Evolutionary conservation across 345 rosid genomes (phyloP).

Genomic region (Murraya paniculata): DNA sequence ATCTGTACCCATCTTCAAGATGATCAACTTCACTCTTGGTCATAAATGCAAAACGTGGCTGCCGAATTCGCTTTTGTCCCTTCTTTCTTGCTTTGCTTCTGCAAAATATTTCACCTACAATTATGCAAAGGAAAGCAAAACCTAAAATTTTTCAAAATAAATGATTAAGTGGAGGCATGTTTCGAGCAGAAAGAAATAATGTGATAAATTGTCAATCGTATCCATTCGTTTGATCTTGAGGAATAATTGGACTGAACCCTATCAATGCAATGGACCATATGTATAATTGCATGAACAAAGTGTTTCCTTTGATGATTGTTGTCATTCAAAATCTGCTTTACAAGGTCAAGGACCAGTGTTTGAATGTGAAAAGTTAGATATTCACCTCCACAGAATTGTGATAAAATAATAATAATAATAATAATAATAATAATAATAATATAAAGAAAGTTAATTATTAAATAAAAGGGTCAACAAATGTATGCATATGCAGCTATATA

Average conservation of each 20-base stretch:
- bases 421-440: background rate
- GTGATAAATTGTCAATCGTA: background rate
- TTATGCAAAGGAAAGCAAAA: slow-evolving; percentile 20
- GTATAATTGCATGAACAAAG: background rate
- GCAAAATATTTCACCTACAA: slow-evolving; percentile 34
- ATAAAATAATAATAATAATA: background rate
- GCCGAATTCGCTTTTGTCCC: slow-evolving; percentile 79
- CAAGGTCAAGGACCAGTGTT: background rate
- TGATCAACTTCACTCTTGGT: slow-evolving; percentile 94
- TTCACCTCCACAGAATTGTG: background rate
- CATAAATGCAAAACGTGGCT: slow-evolving; percentile 88
- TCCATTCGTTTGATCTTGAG: background rate
- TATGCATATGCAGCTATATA: background rate
- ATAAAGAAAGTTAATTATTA: background rate
- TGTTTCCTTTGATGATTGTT: background rate
- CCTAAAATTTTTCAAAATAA: background rate
- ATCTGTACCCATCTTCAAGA: slow-evolving; percentile 95
- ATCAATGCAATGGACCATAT: background rate
- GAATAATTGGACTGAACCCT: background rate
- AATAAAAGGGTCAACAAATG: background rate
- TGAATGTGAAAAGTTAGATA: background rate
- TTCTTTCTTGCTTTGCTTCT: slow-evolving; percentile 74
- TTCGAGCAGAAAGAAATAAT: background rate
- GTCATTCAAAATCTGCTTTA: background rate
- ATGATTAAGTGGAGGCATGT: background rate